Conservation (phyloP, 2,329 filamentous ascomycete species). For the Hypoxylon sp. region DNA sequence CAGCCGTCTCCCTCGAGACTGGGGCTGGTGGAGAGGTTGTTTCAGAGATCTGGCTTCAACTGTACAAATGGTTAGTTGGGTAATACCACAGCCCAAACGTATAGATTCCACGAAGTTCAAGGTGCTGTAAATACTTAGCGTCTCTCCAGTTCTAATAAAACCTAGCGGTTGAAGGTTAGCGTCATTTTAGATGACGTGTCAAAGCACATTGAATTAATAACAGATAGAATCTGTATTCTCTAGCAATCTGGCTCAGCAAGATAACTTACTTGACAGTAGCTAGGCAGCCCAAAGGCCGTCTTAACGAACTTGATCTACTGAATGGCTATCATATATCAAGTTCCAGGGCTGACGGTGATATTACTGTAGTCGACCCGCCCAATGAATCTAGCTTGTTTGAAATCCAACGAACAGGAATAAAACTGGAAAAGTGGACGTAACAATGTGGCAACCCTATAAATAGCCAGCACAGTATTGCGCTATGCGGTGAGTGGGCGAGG, state of each 20-base stretch:
- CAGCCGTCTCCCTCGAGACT: constrained; percentile 1
- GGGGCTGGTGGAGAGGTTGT: neutral
- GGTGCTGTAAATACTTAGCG: neutral
- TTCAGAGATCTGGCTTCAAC: neutral
- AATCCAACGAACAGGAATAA: neutral
- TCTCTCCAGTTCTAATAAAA: neutral
- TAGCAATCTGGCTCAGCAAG: constrained; percentile 13
- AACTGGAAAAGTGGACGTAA: neutral
- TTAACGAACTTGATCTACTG: neutral
- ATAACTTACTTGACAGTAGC: constrained; percentile 12
- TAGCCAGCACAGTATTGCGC: neutral
- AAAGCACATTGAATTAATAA: constrained; percentile 11
- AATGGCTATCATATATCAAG: neutral
- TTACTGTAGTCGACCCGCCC: neutral
- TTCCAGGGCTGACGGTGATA: neutral
- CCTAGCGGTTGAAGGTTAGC: constrained; percentile 18
- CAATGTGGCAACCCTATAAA: neutral
- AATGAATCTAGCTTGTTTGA: neutral
- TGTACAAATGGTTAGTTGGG: neutral
- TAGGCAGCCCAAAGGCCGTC: no score
- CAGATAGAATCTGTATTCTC: constrained; percentile 10
- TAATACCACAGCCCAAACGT: neutral
- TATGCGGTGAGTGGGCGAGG: neutral
- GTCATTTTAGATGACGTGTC: constrained; percentile 5
- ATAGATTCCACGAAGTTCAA: neutral